Base-by-base conservation (phyloP, 352 stramenopile genomes). In the Synura sp. region DNA sequence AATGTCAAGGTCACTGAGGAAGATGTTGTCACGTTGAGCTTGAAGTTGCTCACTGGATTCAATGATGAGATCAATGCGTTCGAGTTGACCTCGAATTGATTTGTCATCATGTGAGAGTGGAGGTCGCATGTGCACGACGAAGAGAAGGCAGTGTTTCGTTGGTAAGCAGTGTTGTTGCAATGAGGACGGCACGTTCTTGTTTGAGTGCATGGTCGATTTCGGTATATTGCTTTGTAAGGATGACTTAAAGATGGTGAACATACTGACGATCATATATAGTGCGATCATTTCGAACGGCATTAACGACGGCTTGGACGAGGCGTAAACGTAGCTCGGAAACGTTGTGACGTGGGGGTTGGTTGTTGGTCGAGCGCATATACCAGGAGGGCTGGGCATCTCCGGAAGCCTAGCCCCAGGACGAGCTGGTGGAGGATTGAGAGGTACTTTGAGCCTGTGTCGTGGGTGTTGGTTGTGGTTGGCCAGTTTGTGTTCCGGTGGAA, bases 241-340 rank as follows among this genome's bases (percentile, higher is more conserved):
- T n/a, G n/a, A n/a, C n/a, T n/a, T n/a, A n/a, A n/a, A n/a, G n/a
- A n/a, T n/a, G n/a, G n/a, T n/a, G 49, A 63, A 63, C 29, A 63
- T 22, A 63, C 29, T 63, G 49, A 63, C 29, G 49, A 29, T 63
- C 49, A 63, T 63, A 22, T 12, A 63, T 63, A 22, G 49, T 63
- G 29, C 14, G 49, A 63, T 63, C 29, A 63, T 63, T 63, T 63
- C 49, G 49, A 63, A 63, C 49, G 29, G 49, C 29, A 22, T 63
- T 63, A 63, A 63, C 29, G 49, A 63, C 49, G 49, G 49, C 14
- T 63, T 63, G 49, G 49, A 63, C 49, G 49, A 22, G 49, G 49
- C 49, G 49, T 63, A 63, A 63, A 63, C 49, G 49, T 63, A 63
- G 49, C 29, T 63, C 49, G 49, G 49, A 63, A 63, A 63, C 49